Percentiles rank a stretch among this genome's conserved stretches.
These are phyloP conservation scores for Xylaria sp. DNA, from an alignment of 495 filamentous ascomycete species.

Conservation along the genomic window DNA sequence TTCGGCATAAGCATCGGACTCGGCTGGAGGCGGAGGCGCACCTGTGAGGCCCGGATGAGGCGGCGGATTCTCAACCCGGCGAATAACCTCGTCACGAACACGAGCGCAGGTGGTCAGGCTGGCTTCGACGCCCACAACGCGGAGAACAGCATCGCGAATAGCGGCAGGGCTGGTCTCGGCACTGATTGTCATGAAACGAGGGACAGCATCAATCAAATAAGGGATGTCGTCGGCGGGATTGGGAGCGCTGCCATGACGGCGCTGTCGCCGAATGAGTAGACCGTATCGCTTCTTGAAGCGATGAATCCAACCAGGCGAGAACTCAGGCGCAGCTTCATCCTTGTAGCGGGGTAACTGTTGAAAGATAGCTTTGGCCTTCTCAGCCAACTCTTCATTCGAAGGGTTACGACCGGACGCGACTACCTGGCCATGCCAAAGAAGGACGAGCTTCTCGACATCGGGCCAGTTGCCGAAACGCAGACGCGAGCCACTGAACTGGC, in stretches of 20 bases:
- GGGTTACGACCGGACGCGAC: constrained; percentile 53
- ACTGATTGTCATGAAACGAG: constrained; percentile 55
- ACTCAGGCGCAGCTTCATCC: constrained; percentile 56
- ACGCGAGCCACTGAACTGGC: constrained; percentile 57
- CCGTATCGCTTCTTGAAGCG: constrained; percentile 62
- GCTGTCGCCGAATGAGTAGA: constrained; percentile 56
- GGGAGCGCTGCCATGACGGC: constrained; percentile 48
- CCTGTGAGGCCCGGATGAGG: constrained; percentile 35
- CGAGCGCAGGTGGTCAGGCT: constrained; percentile 55
- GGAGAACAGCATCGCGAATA: constrained; percentile 54
- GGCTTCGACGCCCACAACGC: constrained; percentile 55
- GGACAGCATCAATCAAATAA: constrained; percentile 57
- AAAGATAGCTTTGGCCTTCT: constrained; percentile 60
- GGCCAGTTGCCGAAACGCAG: constrained; percentile 62
- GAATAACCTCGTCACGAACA: constrained; percentile 57
- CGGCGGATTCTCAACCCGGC: constrained; percentile 47
- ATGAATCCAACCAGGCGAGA: constrained; percentile 62
- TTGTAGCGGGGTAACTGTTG: constrained; percentile 57
- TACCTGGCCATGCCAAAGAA: constrained; percentile 58
- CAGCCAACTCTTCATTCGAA: constrained; percentile 59
- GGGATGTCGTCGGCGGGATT: constrained; percentile 55
- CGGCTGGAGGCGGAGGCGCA: constrained; percentile 34
- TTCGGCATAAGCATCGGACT: constrained; percentile 35
- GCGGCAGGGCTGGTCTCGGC: constrained; percentile 54
- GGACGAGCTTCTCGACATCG: constrained; percentile 61